These are phyloP conservation scores for Curvularia verruculosa DNA, from an alignment of 2,329 filamentous ascomycete genomes.

Conservation along the genomic window DNA sequence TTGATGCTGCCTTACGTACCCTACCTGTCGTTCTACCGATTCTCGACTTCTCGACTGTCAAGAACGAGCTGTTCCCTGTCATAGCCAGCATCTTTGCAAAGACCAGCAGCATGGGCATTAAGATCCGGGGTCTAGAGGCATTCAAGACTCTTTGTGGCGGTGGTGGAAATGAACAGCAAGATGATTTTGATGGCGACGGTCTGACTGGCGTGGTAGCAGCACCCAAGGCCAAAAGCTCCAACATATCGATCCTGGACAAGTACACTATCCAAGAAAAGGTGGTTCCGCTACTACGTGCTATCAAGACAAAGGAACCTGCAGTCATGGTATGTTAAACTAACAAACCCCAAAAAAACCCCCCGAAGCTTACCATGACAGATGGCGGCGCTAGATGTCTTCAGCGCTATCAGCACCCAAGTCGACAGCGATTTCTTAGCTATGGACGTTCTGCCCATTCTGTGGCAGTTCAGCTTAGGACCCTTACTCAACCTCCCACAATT, in stretches of 20 bases:
- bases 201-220: slow-evolving; percentile 70
- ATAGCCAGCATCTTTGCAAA: slow-evolving; percentile 89
- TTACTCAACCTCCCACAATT: slow-evolving; percentile 86
- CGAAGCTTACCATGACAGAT: slow-evolving; percentile 56
- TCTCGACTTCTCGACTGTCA: slow-evolving; percentile 94
- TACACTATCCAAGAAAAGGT: slow-evolving; percentile 99
- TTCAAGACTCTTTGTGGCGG: slow-evolving; percentile 91
- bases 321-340: slow-evolving; percentile 70
- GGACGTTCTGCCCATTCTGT: slow-evolving; percentile 87
- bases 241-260: slow-evolving; percentile 86
- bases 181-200: slow-evolving; percentile 64
- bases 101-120: slow-evolving; percentile 92
- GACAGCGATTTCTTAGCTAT: slow-evolving; percentile 92
- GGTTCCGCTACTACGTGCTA: slow-evolving; percentile 83
- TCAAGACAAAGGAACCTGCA: slow-evolving; percentile 97
- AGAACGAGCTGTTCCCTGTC: slow-evolving; percentile 93
- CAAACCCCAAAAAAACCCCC: not conserved
- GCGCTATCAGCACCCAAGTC: slow-evolving; percentile 78
- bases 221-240: slow-evolving; percentile 65
- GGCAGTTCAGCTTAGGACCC: slow-evolving; percentile 89
- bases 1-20: slow-evolving; percentile 82
- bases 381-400: slow-evolving; percentile 83
- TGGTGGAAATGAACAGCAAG: slow-evolving; percentile 59
- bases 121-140: slow-evolving; percentile 87
- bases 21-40: slow-evolving; percentile 82